Evolutionary conservation across 768 basidiomycete genomes (phyloP).

Genomic region (Phanerochaete carnosa): DNA sequence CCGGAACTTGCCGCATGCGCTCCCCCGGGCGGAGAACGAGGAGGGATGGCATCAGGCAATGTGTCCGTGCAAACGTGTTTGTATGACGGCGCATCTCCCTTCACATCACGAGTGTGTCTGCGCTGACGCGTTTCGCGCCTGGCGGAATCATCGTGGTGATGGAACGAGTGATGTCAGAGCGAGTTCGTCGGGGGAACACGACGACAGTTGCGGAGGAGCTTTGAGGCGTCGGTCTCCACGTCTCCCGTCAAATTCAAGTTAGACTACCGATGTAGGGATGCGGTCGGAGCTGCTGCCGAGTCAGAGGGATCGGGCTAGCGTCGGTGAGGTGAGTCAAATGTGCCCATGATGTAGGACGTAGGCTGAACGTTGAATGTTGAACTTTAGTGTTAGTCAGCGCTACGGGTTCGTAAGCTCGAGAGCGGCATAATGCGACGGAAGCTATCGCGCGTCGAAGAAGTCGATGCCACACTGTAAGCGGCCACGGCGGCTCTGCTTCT

Average conservation of each 20-base stretch:
- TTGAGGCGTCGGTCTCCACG: background rate
- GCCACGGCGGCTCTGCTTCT: background rate
- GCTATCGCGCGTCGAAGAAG: too few relatives aligned
- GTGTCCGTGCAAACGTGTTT: background rate
- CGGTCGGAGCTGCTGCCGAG: background rate
- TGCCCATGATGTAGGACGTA: too few relatives aligned
- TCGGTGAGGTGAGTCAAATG: too few relatives aligned
- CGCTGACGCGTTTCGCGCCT: background rate
- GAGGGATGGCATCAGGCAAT: background rate
- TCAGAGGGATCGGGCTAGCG: background rate
- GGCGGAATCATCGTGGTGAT: background rate
- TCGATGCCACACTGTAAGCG: too few relatives aligned
- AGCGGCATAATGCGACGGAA: too few relatives aligned
- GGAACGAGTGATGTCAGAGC: background rate
- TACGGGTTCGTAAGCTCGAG: too few relatives aligned
- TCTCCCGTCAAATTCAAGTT: background rate
- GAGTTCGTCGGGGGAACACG: background rate
- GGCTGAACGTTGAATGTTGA: too few relatives aligned
- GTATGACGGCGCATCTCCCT: too few relatives aligned
- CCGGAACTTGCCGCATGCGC: background rate
- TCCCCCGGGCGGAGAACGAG: background rate
- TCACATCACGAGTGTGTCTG: background rate
- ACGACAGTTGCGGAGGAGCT: background rate
- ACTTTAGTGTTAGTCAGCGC: too few relatives aligned
- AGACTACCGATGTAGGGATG: background rate